A percentile compares a stretch with the other conserved stretches of the same genome.
phyloP scores from a whole-genome alignment of 2,329 filamentous ascomycete species.

The Neocucurbitaria cava region DNA sequence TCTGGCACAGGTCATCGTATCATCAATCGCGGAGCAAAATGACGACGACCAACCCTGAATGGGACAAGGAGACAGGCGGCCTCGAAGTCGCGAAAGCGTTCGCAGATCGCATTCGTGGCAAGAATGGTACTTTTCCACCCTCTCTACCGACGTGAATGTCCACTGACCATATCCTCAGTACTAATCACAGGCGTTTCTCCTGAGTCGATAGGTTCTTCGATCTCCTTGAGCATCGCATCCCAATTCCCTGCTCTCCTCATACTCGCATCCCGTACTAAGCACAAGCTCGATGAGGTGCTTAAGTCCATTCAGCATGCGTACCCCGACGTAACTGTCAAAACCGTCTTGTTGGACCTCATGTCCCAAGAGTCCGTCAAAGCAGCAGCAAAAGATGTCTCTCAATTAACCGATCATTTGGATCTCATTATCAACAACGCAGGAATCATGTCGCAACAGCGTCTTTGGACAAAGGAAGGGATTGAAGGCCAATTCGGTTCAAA shows the following conservation, averaged over 20 bases:
- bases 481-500: constrained; percentile 58
- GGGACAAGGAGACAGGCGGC: constrained; percentile 39
- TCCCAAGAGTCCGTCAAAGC: constrained; percentile 45
- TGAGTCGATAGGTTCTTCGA: constrained; percentile 40
- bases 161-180: constrained; percentile 31
- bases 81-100: constrained; percentile 42
- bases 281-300: constrained; percentile 52
- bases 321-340: constrained; percentile 32
- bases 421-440: constrained; percentile 57
- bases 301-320: constrained; percentile 41
- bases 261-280: constrained; percentile 51
- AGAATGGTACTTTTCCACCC: constrained; percentile 23
- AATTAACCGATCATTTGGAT: constrained; percentile 46
- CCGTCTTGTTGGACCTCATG: constrained; percentile 48
- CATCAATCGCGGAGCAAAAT: background rate
- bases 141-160: background rate
- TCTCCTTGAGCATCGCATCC: constrained; percentile 35
- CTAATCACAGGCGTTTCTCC: constrained; percentile 48
- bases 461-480: constrained; percentile 52
- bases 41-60: constrained; percentile 40
- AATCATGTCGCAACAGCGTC: constrained; percentile 39
- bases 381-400: constrained; percentile 41
- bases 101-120: constrained; percentile 32
- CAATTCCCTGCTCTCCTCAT: constrained; percentile 37
- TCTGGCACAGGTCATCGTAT: background rate